A percentile compares a stretch with the other conserved stretches of the same genome.
phyloP scores from a whole-genome alignment of 2,329 filamentous ascomycete species.

The Botryosphaeria dothidea region DNA sequence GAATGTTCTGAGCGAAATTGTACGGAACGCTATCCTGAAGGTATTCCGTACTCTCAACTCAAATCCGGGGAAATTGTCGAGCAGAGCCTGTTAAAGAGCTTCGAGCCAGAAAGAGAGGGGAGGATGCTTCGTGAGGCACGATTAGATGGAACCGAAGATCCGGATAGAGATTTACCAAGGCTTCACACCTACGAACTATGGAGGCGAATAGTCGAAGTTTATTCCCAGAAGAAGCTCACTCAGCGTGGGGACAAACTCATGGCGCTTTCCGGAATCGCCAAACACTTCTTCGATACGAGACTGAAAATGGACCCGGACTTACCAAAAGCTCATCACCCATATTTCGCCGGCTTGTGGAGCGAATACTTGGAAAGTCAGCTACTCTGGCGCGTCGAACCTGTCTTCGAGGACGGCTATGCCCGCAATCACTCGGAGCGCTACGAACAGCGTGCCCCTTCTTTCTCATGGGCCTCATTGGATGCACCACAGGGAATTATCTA shows the following conservation, averaged over 20 bases:
- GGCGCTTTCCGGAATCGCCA: constrained; percentile 25
- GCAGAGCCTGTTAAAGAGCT: constrained; percentile 17
- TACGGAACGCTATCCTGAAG: constrained; percentile 20
- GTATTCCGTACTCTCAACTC: neutral
- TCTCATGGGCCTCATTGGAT: constrained; percentile 27
- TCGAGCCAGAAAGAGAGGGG: neutral
- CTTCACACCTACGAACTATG: constrained; percentile 21
- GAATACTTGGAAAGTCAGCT: constrained; percentile 24
- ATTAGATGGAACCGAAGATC: constrained; percentile 3
- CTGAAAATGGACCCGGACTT: neutral
- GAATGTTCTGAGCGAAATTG: constrained; percentile 24
- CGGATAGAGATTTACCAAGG: constrained; percentile 6
- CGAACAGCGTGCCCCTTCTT: constrained; percentile 23
- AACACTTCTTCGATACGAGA: constrained; percentile 16
- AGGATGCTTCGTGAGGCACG: constrained; percentile 7
- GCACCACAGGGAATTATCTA: constrained; percentile 22
- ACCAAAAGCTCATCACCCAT: neutral
- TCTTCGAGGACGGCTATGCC: constrained; percentile 8
- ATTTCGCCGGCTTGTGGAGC: constrained; percentile 25
- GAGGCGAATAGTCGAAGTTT: constrained; percentile 25
- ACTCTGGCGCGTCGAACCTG: neutral
- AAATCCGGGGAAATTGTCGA: constrained; percentile 4
- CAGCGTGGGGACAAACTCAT: constrained; percentile 23
- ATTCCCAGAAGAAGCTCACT: constrained; percentile 22
- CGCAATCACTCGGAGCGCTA: constrained; percentile 11